Conservation (phyloP, 2,329 filamentous ascomycete species). For the Exophiala sp. region DNA sequence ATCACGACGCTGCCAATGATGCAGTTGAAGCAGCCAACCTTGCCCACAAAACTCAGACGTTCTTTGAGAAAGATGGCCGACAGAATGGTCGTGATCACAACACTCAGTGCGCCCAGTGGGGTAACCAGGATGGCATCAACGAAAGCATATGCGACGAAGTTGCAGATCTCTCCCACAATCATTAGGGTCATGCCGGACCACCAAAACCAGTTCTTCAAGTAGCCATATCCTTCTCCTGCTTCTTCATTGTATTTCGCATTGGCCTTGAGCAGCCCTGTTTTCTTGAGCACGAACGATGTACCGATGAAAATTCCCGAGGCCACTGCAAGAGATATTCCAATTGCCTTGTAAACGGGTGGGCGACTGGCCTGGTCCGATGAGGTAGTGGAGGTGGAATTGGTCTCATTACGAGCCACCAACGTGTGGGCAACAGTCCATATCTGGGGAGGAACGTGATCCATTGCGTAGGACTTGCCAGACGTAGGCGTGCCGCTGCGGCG, state of each 20-base stretch:
- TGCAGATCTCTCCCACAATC: constrained; percentile 94
- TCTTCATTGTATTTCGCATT: constrained; percentile 96
- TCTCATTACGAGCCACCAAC: constrained; percentile 26
- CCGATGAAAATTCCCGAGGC: constrained; percentile 90
- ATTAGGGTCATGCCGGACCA: constrained; percentile 94
- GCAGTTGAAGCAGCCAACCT: constrained; percentile 91
- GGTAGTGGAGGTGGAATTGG: constrained; percentile 19
- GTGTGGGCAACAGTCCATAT: constrained; percentile 26
- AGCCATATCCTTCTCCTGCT: constrained; percentile 93
- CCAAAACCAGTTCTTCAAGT: constrained; percentile 92
- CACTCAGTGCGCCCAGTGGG: constrained; percentile 80
- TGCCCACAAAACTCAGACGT: constrained; percentile 87
- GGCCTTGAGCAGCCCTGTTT: constrained; percentile 80
- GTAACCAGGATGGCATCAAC: constrained; percentile 95
- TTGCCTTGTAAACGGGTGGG: constrained; percentile 66
- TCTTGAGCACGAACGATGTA: constrained; percentile 91
- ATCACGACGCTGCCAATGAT: constrained; percentile 91
- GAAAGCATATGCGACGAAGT: constrained; percentile 95
- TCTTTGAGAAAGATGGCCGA: constrained; percentile 96
- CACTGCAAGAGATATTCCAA: constrained; percentile 80
- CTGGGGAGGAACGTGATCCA: constrained; percentile 22
- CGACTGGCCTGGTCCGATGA: constrained; percentile 31
- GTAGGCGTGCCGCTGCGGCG: constrained; percentile 3
- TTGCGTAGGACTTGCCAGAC: constrained; percentile 2
- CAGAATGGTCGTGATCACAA: constrained; percentile 84